These are phyloP conservation scores for Agrostemma githago DNA, from an alignment of 148 eudicot species.

Conservation along the genomic window DNA sequence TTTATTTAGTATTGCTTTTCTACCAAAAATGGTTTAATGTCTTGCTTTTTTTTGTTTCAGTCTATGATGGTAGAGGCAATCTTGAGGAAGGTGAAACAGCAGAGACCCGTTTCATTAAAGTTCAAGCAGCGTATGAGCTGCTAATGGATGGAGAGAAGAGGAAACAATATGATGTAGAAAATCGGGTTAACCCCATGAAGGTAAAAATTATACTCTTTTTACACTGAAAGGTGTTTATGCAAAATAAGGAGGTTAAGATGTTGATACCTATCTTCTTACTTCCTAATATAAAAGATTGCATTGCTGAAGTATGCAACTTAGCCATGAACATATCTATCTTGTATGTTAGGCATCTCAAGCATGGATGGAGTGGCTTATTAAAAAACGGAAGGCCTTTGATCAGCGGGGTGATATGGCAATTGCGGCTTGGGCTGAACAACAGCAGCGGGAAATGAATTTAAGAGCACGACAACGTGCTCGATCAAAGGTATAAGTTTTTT, in stretches of 20 bases:
- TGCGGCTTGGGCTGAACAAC: slow-evolving; percentile 99
- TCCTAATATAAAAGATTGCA: no score
- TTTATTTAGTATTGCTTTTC: background rate
- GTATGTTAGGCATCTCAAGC: slow-evolving; percentile 82
- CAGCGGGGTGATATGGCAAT: slow-evolving; percentile 98
- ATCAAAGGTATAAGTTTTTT: slow-evolving; percentile 51
- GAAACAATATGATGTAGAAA: slow-evolving; percentile 71
- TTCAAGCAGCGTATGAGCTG: slow-evolving; percentile 98
- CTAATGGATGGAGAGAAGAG: slow-evolving; percentile 71
- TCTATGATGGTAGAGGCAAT: slow-evolving; percentile 90
- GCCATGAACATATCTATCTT: background rate
- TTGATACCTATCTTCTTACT: background rate
- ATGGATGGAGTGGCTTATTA: slow-evolving; percentile 96
- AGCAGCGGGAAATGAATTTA: slow-evolving; percentile 78
- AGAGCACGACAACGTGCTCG: slow-evolving; percentile 86
- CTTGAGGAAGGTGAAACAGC: slow-evolving; percentile 97
- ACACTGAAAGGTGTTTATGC: background rate
- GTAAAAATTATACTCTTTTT: slow-evolving; percentile 30
- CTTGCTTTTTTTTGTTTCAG: slow-evolving; percentile 27
- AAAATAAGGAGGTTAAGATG: background rate
- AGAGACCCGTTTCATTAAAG: slow-evolving; percentile 88
- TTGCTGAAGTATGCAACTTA: background rate
- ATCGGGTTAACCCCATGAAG: slow-evolving; percentile 90
- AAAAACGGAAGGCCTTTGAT: slow-evolving; percentile 87
- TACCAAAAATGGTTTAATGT: slow-evolving; percentile 16